Percentiles rank a stretch among this genome's conserved stretches.
Evolutionary conservation across 495 filamentous ascomycete species (phyloP).

Genomic region (Pyronema domesticum): DNA sequence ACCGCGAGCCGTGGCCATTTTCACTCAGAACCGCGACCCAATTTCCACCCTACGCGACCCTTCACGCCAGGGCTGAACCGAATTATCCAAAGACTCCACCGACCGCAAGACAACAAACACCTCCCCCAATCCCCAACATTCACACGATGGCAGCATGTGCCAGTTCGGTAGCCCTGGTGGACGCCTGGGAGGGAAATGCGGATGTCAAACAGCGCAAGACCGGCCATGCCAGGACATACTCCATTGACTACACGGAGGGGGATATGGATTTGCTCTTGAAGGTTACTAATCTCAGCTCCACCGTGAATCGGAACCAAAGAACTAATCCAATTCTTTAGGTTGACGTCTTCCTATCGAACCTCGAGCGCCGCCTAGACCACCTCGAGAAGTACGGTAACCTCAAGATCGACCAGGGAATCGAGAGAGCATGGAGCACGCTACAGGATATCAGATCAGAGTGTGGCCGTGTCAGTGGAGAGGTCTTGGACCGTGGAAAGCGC

Average conservation of each 20-base stretch:
- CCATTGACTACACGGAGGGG: slow-evolving; percentile 19
- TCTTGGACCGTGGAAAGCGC: slow-evolving; percentile 71
- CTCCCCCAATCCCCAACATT: background rate
- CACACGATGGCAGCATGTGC: background rate
- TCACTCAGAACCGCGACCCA: no score
- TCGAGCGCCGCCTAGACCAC: slow-evolving; percentile 71
- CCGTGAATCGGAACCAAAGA: background rate
- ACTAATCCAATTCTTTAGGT: slow-evolving; percentile 34
- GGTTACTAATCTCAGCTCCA: slow-evolving; percentile 6
- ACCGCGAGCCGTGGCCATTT: no score
- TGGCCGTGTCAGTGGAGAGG: slow-evolving; percentile 73
- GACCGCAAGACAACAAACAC: no score
- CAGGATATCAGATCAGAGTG: slow-evolving; percentile 77
- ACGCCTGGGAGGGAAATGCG: background rate
- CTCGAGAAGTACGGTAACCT: slow-evolving; percentile 75
- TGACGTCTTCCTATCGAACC: slow-evolving; percentile 73
- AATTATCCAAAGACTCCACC: no score
- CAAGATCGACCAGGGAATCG: slow-evolving; percentile 64
- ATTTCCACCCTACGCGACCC: no score
- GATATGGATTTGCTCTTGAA: slow-evolving; percentile 19
- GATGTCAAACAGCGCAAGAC: background rate
- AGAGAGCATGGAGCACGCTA: slow-evolving; percentile 63
- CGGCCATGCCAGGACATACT: slow-evolving; percentile 20
- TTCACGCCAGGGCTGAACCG: no score
- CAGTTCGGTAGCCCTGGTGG: background rate